phyloP scores from a whole-genome alignment of 345 rosid genomes.

The Jatropha curcas region DNA sequence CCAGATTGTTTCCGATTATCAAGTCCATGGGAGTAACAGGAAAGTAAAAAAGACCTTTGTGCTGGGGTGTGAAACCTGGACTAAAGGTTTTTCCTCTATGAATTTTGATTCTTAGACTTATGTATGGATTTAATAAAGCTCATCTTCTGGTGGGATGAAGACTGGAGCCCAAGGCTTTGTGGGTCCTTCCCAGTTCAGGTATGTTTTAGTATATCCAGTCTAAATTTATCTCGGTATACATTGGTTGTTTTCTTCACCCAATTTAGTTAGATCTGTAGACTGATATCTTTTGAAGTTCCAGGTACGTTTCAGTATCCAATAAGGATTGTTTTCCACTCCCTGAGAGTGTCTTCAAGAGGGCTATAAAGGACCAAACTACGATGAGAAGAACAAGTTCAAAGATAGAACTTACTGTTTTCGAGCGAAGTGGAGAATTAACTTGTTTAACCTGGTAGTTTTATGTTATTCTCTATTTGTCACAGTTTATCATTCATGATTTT shows the following conservation, averaged over 20 bases:
- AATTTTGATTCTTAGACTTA: slow-evolving; percentile 85
- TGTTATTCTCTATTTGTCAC: slow-evolving; percentile 10
- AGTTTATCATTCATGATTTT: slow-evolving; percentile 4
- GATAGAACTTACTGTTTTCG: slow-evolving; percentile 57
- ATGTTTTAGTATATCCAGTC: slow-evolving; percentile 10
- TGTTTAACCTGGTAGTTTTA: too few relatives aligned
- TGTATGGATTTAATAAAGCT: slow-evolving; percentile 83
- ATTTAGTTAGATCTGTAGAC: background rate
- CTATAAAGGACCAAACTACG: slow-evolving; percentile 77
- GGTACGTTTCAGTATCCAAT: slow-evolving; percentile 66
- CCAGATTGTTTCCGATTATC: slow-evolving; percentile 79
- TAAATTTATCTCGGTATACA: background rate
- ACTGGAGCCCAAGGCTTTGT: slow-evolving; percentile 79
- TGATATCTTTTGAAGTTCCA: slow-evolving; percentile 35
- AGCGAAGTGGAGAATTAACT: slow-evolving; percentile 61
- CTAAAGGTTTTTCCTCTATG: slow-evolving; percentile 82
- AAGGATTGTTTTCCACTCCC: slow-evolving; percentile 75
- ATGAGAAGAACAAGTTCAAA: slow-evolving; percentile 67
- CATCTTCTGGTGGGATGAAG: slow-evolving; percentile 80
- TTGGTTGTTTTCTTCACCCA: slow-evolving; percentile 3
- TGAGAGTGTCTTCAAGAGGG: slow-evolving; percentile 71
- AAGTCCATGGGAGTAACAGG: slow-evolving; percentile 73
- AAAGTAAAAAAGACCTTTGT: slow-evolving; percentile 63
- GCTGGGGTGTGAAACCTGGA: slow-evolving; percentile 66
- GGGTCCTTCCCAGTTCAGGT: slow-evolving; percentile 96